phyloP scores from a whole-genome alignment of 257 asterid genomes.

The Solanum sitiens region DNA sequence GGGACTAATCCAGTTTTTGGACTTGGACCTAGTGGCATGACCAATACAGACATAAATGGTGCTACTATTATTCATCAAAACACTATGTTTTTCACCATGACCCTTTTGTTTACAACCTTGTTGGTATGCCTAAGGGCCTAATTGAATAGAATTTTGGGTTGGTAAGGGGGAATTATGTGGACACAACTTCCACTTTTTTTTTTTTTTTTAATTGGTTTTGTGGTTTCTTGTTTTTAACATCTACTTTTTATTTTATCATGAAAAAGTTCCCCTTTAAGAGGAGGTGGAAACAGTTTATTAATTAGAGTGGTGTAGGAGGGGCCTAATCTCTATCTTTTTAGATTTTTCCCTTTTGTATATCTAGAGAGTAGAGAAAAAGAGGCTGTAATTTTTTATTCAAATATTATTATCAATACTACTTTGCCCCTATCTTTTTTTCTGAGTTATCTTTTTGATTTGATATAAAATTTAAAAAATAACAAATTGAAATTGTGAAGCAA shows the following conservation, averaged over 20 bases:
- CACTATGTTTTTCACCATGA: neutral
- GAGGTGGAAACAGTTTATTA: neutral
- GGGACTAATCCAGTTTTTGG: constrained; percentile 2
- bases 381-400: constrained; percentile 14
- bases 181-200: neutral
- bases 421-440: accelerated
- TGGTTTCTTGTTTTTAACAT: neutral
- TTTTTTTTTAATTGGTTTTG: neutral
- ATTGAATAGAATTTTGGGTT: neutral
- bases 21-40: constrained; percentile 5
- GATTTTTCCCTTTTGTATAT: constrained; percentile 24
- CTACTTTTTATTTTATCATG: neutral
- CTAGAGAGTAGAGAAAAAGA: constrained; percentile 9
- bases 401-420: neutral
- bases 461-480: too few relatives aligned
- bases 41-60: neutral
- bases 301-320: neutral
- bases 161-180: neutral
- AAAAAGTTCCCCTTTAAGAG: neutral
- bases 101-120: neutral
- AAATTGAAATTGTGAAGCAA: neutral
- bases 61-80: neutral
- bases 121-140: neutral
- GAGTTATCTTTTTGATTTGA: accelerated
- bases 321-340: neutral